Conservation (phyloP, 2,329 filamentous ascomycete species). For the Venturia asperata region DNA sequence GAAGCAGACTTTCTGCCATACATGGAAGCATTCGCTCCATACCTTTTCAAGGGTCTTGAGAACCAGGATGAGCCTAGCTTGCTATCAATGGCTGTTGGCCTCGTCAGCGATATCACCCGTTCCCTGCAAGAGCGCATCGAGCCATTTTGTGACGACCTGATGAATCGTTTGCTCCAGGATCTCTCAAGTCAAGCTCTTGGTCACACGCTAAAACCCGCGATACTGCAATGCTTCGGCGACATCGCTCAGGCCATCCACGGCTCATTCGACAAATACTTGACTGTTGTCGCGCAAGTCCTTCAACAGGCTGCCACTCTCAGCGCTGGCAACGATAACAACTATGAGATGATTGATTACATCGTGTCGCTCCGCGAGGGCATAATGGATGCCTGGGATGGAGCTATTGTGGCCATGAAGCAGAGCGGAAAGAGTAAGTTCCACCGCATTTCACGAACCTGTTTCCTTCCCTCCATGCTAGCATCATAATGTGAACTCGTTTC, state of each 20-base stretch:
- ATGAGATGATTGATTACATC: constrained; percentile 96
- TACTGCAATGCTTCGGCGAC: constrained; percentile 95
- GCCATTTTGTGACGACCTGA: constrained; percentile 93
- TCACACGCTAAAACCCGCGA: constrained; percentile 97
- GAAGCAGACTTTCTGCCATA: constrained; percentile 94
- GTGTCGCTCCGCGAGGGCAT: constrained; percentile 92
- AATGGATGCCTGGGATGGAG: constrained; percentile 98
- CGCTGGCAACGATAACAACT: constrained; percentile 69
- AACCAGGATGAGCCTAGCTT: constrained; percentile 94
- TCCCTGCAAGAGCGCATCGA: constrained; percentile 84
- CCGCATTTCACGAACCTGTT: no score
- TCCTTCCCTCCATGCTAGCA: no score
- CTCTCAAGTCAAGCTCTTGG: constrained; percentile 77
- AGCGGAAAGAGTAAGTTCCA: constrained; percentile 51
- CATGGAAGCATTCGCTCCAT: constrained; percentile 91
- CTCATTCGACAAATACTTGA: constrained; percentile 86
- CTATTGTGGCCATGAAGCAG: constrained; percentile 87
- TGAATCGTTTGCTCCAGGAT: constrained; percentile 95
- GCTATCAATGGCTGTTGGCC: constrained; percentile 93
- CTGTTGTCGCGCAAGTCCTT: constrained; percentile 86
- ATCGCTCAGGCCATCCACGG: constrained; percentile 91
- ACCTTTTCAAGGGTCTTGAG: constrained; percentile 85
- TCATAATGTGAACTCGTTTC: no score
- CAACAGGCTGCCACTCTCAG: constrained; percentile 86
- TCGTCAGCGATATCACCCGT: constrained; percentile 93